Conservation (phyloP, 2,329 filamentous ascomycete genomes). For the Paraconiothyrium sp. region DNA sequence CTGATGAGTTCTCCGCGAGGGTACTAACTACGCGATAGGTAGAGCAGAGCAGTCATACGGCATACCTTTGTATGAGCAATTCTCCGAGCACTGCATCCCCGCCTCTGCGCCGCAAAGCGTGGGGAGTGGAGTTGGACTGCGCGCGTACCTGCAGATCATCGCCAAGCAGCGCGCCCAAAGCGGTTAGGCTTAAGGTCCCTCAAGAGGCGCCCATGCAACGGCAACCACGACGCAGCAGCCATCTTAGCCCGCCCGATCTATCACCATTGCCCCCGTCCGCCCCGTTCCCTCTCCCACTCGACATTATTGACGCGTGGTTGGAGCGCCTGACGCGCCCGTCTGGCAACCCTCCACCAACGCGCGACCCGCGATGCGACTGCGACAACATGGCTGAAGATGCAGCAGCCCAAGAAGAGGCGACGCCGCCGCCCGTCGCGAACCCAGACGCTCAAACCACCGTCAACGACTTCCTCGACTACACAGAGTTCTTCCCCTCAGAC, state of each 20-base stretch:
- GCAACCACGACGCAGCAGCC: constrained; percentile 16
- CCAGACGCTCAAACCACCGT: constrained; percentile 73
- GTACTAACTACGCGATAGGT: not conserved
- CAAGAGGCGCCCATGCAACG: constrained; percentile 1
- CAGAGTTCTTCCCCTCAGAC: constrained; percentile 73
- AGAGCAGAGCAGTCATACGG: not conserved
- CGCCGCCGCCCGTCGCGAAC: constrained; percentile 60
- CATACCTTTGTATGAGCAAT: not conserved
- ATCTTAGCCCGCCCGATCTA: constrained; percentile 22
- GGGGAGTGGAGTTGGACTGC: not conserved
- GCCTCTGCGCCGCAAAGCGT: not conserved
- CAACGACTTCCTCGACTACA: constrained; percentile 74
- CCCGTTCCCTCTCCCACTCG: constrained; percentile 40
- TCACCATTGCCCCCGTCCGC: constrained; percentile 29
- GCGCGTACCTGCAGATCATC: constrained; percentile 3
- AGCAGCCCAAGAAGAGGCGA: constrained; percentile 42
- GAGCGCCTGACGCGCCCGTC: constrained; percentile 50
- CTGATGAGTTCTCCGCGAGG: not conserved
- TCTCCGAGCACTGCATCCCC: constrained; percentile 8
- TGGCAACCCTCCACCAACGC: constrained; percentile 36
- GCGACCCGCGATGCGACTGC: constrained; percentile 49
- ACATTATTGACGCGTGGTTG: constrained; percentile 50
- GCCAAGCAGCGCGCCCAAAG: not conserved
- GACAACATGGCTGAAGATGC: constrained; percentile 46
- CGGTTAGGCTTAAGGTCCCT: not conserved